A percentile compares a stretch with the other conserved stretches of the same genome.
phyloP scores from a whole-genome alignment of 2,329 filamentous ascomycete genomes.

The Penicillium thymicola region DNA sequence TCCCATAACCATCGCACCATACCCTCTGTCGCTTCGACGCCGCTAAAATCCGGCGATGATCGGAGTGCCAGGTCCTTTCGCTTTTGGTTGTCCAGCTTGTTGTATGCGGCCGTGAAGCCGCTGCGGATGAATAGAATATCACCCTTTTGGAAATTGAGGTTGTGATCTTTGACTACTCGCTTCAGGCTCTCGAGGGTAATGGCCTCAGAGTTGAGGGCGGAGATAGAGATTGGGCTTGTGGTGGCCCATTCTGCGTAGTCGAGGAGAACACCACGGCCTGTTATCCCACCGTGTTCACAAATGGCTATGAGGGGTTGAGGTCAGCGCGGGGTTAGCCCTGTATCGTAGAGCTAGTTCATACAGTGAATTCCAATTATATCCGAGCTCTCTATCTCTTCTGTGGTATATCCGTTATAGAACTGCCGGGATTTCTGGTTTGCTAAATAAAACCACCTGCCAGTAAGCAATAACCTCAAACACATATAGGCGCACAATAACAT shows the following conservation, averaged over 20 bases:
- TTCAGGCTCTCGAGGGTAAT: constrained; percentile 17
- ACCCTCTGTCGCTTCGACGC: constrained; percentile 34
- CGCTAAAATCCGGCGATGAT: constrained; percentile 24
- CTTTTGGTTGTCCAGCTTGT: constrained; percentile 13
- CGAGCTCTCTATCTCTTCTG: constrained; percentile 20
- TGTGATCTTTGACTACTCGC: constrained; percentile 13
- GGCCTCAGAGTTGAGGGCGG: constrained; percentile 17
- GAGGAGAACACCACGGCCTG: constrained; percentile 20
- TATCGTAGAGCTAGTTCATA: not conserved
- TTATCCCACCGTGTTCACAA: constrained; percentile 23
- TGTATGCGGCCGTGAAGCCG: constrained; percentile 22
- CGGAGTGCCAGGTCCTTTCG: constrained; percentile 17
- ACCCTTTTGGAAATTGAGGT: constrained; percentile 18
- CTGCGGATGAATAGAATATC: constrained; percentile 24
- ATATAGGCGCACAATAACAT: not conserved
- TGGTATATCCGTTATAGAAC: constrained; percentile 25
- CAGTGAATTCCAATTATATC: constrained; percentile 21
- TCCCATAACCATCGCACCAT: constrained; percentile 37
- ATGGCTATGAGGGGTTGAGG: constrained; percentile 6
- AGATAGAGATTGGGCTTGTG: constrained; percentile 15
- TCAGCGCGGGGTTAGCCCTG: not conserved
- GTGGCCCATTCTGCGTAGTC: constrained; percentile 24
- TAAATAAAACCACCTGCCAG: not conserved
- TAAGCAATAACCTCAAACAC: not conserved
- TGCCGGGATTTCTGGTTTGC: constrained; percentile 20